Base-by-base conservation (phyloP, 345 rosid genomes). In the Citrus maxima region DNA sequence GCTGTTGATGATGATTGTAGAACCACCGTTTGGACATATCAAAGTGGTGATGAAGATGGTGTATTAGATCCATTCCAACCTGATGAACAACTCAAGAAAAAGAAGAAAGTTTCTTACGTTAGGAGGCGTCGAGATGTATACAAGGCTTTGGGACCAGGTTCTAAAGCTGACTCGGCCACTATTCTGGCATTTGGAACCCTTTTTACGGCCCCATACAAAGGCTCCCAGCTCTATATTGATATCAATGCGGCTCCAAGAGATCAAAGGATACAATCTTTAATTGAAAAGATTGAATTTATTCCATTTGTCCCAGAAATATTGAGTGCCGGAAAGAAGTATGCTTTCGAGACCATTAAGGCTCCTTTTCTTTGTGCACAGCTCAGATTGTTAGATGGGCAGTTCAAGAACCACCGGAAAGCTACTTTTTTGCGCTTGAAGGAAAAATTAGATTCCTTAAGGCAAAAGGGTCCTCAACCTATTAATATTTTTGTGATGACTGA, bases 281-380 rank as follows among this genome's bases (percentile, higher is more conserved):
- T 92, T 70, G 86, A 86, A 78, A 92, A 87, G 77, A 87, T 83
- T 1, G 87, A 89, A 32, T 92, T 89, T 70, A 87, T 94, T 84
- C 93, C 99, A 7, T 94, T 93, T 85, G 93, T 81, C 28, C 92
- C 93, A 25, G 95, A 89, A 89, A 85, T 96, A 56, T 80, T 88
- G 82, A 85, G 35, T 3, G 86, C 91, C 0, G 95, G 95, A 6
- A 93, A 90, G 87, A 85, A 81, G 74, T 92, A 84, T 84, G 90
- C 91, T 18, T 62, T 73, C 3, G 88, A 86, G 67, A 85, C 77
- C 30, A 91, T 93, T 62, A 93, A 87, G 80, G 89, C 80, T 16
- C 93, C 95, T 56, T 96, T 90, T 86, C 87, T 92, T 42, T 94
- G 98, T 81, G 96, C 93, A 1, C 98, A 94, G 86, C 97, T 94